A percentile compares a stretch with the other conserved stretches of the same genome.
These are phyloP conservation scores for Tolypocladium paradoxum DNA, from an alignment of 2,329 filamentous ascomycete genomes.

Conservation along the genomic window DNA sequence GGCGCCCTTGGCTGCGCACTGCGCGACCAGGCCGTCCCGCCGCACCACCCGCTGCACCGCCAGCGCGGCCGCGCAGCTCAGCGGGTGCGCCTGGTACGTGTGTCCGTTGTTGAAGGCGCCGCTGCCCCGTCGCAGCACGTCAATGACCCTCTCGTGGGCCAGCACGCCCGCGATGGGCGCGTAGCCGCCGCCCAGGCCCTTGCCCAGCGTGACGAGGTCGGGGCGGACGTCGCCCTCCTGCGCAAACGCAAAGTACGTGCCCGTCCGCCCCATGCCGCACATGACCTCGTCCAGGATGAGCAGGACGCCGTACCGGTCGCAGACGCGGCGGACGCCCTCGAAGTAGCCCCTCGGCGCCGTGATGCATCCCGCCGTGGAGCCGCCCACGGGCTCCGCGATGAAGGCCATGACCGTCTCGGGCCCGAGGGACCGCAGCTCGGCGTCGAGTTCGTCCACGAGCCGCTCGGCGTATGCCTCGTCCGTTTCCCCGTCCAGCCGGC, in stretches of 20 bases:
- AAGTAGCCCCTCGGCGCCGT: slow-evolving; percentile 59
- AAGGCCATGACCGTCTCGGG: slow-evolving; percentile 60
- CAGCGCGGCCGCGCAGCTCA: slow-evolving; percentile 49
- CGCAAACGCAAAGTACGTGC: slow-evolving; percentile 51
- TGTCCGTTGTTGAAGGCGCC: slow-evolving; percentile 41
- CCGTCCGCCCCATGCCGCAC: slow-evolving; percentile 53
- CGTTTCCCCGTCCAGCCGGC: slow-evolving; percentile 37
- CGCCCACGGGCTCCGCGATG: slow-evolving; percentile 62
- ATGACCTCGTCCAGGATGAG: slow-evolving; percentile 75
- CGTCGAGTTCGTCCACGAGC: slow-evolving; percentile 54
- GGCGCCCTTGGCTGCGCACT: slow-evolving; percentile 43
- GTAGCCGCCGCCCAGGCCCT: slow-evolving; percentile 55
- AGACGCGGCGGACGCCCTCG: slow-evolving; percentile 54
- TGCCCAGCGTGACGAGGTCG: slow-evolving; percentile 57
- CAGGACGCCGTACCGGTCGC: slow-evolving; percentile 59
- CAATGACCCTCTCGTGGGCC: slow-evolving; percentile 37
- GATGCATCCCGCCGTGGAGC: slow-evolving; percentile 57
- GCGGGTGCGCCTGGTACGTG: slow-evolving; percentile 50
- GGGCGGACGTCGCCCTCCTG: slow-evolving; percentile 42
- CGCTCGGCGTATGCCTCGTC: slow-evolving; percentile 48
- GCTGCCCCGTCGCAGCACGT: slow-evolving; percentile 26
- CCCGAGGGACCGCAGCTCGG: slow-evolving; percentile 52
- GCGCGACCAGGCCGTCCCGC: slow-evolving; percentile 45
- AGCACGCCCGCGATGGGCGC: slow-evolving; percentile 51
- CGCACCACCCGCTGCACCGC: slow-evolving; percentile 50